Conservation (phyloP, 495 filamentous ascomycete genomes). For the Hypoxylon subgilvum region DNA sequence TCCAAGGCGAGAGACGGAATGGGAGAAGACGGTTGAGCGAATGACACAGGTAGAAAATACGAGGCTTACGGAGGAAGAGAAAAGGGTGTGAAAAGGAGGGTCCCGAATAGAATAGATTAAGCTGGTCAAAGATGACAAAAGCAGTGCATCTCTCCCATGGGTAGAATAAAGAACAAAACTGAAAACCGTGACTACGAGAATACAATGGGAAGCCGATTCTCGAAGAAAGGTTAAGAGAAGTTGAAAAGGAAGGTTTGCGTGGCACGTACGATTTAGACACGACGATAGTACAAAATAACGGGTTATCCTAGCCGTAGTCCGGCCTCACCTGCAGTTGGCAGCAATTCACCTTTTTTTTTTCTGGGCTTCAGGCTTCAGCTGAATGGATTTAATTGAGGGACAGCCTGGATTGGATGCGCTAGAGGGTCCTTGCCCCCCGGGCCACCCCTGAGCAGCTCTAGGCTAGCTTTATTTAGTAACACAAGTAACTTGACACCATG, state of each 20-base stretch:
- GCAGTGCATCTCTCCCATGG: constrained; percentile 32
- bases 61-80: constrained; percentile 23
- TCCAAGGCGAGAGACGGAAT: constrained; percentile 19
- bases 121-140: constrained; percentile 36
- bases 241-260: constrained; percentile 26
- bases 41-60: constrained; percentile 20
- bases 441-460: constrained; percentile 19
- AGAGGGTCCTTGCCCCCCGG: constrained; percentile 8
- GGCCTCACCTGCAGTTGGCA: constrained; percentile 31
- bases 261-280: constrained; percentile 34
- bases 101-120: constrained; percentile 36
- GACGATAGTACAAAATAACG: constrained; percentile 32
- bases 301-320: constrained; percentile 31
- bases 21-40: constrained; percentile 33
- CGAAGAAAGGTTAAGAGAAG: constrained; percentile 24
- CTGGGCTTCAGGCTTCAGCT: constrained; percentile 31
- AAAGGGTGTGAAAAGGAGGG: constrained; percentile 28
- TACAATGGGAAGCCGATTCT: constrained; percentile 23
- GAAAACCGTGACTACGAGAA: constrained; percentile 17
- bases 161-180: constrained; percentile 24
- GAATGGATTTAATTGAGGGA: constrained; percentile 22
- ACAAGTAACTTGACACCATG: constrained; percentile 25
- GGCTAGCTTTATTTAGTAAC: constrained; percentile 38
- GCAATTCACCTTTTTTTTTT: constrained; percentile 13
- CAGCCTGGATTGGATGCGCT: constrained; percentile 21